A percentile compares a stretch with the other conserved stretches of the same genome.
phyloP scores from a whole-genome alignment of 2,329 filamentous ascomycete genomes.

The Botrytis elliptica region DNA sequence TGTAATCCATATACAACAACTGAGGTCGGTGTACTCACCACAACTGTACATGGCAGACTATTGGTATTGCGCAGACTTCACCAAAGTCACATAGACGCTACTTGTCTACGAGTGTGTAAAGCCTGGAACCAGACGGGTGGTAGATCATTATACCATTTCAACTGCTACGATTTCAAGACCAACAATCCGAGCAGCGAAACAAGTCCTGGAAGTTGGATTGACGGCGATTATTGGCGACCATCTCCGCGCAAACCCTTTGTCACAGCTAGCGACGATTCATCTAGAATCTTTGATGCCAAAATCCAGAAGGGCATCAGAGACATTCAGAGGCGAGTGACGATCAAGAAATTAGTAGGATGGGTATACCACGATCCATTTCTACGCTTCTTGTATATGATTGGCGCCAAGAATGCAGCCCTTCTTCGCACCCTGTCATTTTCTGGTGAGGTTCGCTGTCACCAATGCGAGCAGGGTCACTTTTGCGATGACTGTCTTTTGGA shows the following conservation, averaged over 20 bases:
- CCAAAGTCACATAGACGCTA: not conserved
- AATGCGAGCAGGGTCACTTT: not conserved
- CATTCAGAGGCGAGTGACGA: not conserved
- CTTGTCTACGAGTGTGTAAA: not conserved
- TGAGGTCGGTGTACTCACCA: not conserved
- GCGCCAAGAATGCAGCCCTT: slow-evolving; percentile 18
- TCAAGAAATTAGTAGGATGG: slow-evolving; percentile 20
- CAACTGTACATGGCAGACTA: not conserved
- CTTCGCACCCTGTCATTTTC: not conserved
- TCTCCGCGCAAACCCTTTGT: not conserved
- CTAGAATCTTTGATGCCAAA: not conserved
- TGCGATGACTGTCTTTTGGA: not conserved
- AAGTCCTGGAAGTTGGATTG: not conserved
- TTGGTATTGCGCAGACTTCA: not conserved
- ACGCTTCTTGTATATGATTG: slow-evolving; percentile 25
- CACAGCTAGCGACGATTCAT: not conserved
- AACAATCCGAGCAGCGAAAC: not conserved
- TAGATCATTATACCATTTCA: not conserved
- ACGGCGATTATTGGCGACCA: not conserved
- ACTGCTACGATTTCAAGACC: not conserved
- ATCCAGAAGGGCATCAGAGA: not conserved
- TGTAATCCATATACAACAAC: not conserved
- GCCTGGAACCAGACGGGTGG: not conserved
- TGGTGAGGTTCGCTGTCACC: not conserved
- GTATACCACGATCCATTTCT: slow-evolving; percentile 25